Evolutionary conservation across 2,329 filamentous ascomycete genomes (phyloP).

Genomic region (Knufia fluminis): DNA sequence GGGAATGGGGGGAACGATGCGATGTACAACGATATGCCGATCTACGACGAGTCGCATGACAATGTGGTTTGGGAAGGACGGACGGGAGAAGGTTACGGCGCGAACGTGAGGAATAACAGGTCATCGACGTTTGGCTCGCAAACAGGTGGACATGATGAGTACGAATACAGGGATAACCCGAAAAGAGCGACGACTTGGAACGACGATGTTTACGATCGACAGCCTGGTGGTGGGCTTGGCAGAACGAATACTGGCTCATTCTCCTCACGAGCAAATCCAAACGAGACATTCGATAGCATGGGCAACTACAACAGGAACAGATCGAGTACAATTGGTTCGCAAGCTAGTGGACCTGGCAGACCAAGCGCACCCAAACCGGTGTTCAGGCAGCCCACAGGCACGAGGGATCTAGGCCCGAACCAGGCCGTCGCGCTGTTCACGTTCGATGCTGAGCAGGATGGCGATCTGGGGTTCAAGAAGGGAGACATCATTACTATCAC

Average conservation of each 20-base stretch:
- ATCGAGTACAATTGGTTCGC: slow-evolving; percentile 33
- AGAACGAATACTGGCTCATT: slow-evolving; percentile 25
- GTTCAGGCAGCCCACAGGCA: slow-evolving; percentile 48
- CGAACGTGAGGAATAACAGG: slow-evolving; percentile 49
- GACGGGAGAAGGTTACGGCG: slow-evolving; percentile 60
- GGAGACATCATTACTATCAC: slow-evolving; percentile 90
- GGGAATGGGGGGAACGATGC: slow-evolving; percentile 50
- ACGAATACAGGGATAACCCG: slow-evolving; percentile 47
- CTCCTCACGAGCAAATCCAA: slow-evolving; percentile 25
- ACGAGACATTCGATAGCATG: slow-evolving; percentile 28
- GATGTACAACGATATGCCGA: slow-evolving; percentile 90
- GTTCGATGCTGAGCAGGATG: slow-evolving; percentile 87
- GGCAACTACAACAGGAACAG: slow-evolving; percentile 29
- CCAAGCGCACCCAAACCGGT: slow-evolving; percentile 85
- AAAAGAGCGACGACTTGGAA: slow-evolving; percentile 41
- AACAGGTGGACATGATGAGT: slow-evolving; percentile 37
- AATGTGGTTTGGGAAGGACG: slow-evolving; percentile 75
- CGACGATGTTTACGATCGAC: slow-evolving; percentile 40
- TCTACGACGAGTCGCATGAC: slow-evolving; percentile 77
- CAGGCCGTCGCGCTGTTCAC: slow-evolving; percentile 87
- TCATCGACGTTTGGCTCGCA: slow-evolving; percentile 48
- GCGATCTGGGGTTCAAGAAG: slow-evolving; percentile 93
- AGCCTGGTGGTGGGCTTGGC: slow-evolving; percentile 26
- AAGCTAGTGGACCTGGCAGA: slow-evolving; percentile 51
- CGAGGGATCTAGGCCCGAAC: slow-evolving; percentile 44